phyloP scores from a whole-genome alignment of 192 early-diverging fungal species.

The Coemansia erecta region DNA sequence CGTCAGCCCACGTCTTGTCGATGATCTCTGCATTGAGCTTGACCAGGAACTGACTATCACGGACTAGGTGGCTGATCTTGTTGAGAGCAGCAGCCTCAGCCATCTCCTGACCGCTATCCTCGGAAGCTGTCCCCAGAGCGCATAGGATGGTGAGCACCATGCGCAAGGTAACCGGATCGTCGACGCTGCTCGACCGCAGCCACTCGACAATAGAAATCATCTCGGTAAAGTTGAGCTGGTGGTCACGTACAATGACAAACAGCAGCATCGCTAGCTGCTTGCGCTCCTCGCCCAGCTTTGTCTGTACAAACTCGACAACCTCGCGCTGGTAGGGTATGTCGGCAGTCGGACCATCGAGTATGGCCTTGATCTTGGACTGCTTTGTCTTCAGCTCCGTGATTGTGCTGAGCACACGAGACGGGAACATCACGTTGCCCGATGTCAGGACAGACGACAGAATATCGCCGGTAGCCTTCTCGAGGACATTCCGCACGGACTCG shows the following conservation, averaged over 20 bases:
- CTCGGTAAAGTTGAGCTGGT: conserved; percentile 42
- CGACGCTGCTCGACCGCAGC: conserved; percentile 31
- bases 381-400: conserved; percentile 54
- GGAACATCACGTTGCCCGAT: conserved; percentile 42
- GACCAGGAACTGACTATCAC: conserved; percentile 38
- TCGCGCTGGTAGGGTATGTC: conserved; percentile 47
- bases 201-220: conserved; percentile 38
- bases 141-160: conserved; percentile 32
- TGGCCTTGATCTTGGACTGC: conserved; percentile 44
- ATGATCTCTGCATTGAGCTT: conserved; percentile 43
- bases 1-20: conserved; percentile 44
- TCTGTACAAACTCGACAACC: conserved; percentile 42
- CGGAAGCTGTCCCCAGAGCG: conserved; percentile 29
- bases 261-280: conserved; percentile 47
- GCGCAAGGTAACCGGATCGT: conserved; percentile 45
- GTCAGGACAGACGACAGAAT: conserved; percentile 36
- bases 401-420: conserved; percentile 53
- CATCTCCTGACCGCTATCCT: conserved; percentile 22
- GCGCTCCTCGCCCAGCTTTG: conserved; percentile 45
- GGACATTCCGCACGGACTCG: conserved; percentile 44
- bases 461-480: conserved; percentile 35
- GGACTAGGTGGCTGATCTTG: conserved; percentile 41
- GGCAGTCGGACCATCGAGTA: conserved; percentile 53
- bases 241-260: conserved; percentile 39
- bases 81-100: conserved; percentile 38